Evolutionary conservation across 768 basidiomycete genomes (phyloP), one percentile per base, ranked within the genome.

Genomic region (Pulveroboletus sp.): DNA sequence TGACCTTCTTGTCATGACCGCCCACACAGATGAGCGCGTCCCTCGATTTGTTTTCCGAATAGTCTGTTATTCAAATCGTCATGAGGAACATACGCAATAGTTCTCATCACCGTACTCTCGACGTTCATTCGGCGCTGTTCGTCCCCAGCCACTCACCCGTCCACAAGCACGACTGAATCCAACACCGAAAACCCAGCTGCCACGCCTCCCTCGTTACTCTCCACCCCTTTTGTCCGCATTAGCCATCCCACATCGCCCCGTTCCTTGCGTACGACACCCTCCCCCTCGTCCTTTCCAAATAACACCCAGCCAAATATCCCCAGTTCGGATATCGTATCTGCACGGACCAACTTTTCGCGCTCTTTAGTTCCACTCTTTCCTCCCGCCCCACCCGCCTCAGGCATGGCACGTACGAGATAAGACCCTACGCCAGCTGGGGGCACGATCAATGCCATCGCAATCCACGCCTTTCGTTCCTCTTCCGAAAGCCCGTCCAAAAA

Each of bases 301-400:
- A 97, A 65, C 2, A 82, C 80, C 77, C 89, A 90, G 1, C 95
- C 93, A 65, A 90, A 99, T 8, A 96, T 83, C 0, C 95, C 95
- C 50, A 99, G 69, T 69, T 98, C 95, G 62, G 84, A 88, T 46
- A 95, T 80, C 8, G 92, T 86, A 40, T 91, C 86, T 1, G 78
- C 71, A 53, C 77, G 77, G 31, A 81, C 75, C 17, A 73, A 71
- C 39, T 53, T 58, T n/a, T 41, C 50, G 18, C 4, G 51, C 9
- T 15, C 33, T 2, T 26, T 46, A 1, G 30, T 17, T n/a, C 15
- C 49, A 17, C 17, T 31, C 26, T 9, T 38, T 14, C 21, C 41
- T 3, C 21, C 36, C 4, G 33, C 15, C 21, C 17, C 24, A 27
- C 15, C 18, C 13, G 41, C 38, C 3, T 60, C 63, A 1, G 86